A percentile compares a stretch with the other conserved stretches of the same genome.
These are phyloP conservation scores for Blastobotrys peoriensis DNA, from an alignment of 805 yeast species.

Conservation along the genomic window DNA sequence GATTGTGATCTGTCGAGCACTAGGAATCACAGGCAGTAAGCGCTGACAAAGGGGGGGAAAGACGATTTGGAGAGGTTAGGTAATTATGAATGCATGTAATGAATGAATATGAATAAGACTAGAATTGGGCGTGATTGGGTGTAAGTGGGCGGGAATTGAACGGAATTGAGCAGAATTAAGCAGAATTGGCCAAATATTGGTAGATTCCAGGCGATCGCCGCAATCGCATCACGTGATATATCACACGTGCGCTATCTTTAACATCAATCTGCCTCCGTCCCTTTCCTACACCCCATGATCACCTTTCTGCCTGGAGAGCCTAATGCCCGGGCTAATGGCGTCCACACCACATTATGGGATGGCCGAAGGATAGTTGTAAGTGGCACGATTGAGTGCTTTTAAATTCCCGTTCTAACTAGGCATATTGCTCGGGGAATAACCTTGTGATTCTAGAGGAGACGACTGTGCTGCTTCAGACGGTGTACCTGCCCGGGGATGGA, in stretches of 20 bases:
- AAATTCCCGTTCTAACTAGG: no score
- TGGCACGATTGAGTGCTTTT: no score
- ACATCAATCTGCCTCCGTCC: no score
- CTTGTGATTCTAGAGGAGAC: constrained; percentile 57
- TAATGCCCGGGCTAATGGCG: constrained; percentile 48
- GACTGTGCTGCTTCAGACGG: constrained; percentile 60
- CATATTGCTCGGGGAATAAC: constrained; percentile 85
- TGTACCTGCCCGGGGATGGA: constrained; percentile 65
- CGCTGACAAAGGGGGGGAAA: no score
- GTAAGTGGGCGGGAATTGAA: background rate
- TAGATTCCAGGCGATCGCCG: background rate
- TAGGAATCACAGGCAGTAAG: constrained; percentile 13
- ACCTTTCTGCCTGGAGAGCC: constrained; percentile 79
- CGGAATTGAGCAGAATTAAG: background rate
- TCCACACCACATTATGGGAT: constrained; percentile 61
- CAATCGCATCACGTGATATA: no score
- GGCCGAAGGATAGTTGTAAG: constrained; percentile 47
- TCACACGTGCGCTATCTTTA: no score
- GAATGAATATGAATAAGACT: background rate
- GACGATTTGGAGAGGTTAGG: no score
- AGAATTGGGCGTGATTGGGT: background rate
- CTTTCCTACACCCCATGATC: no score
- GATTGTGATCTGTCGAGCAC: constrained; percentile 20
- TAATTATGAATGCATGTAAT: no score
- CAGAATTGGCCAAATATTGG: no score